phyloP scores from a whole-genome alignment of 306 rosid species.

The Quercus agrifolia region DNA sequence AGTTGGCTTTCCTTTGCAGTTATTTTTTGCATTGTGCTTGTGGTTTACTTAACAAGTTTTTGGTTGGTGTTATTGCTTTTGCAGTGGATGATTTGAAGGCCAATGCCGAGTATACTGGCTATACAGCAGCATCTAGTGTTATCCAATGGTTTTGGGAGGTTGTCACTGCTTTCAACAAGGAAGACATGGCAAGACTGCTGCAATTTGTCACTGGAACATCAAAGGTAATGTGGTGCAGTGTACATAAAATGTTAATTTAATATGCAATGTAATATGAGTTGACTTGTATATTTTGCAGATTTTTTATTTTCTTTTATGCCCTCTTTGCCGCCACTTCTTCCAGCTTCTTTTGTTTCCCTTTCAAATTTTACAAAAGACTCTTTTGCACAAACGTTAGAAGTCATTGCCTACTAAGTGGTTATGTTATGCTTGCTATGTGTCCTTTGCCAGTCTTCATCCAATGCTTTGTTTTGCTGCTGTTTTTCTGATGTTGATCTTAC shows the following conservation, averaged over 20 bases:
- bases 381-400: background rate
- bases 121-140: slow-evolving; percentile 84
- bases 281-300: background rate
- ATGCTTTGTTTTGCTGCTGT: background rate
- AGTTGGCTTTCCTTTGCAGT: slow-evolving; percentile 29
- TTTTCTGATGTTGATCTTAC: background rate
- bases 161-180: slow-evolving; percentile 81
- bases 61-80: slow-evolving; percentile 36
- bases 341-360: background rate
- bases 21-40: slow-evolving; percentile 4
- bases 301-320: background rate
- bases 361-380: background rate
- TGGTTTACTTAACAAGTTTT: slow-evolving; percentile 13
- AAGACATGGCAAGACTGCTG: slow-evolving; percentile 98
- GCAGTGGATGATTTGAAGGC: slow-evolving; percentile 96
- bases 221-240: slow-evolving; percentile 52
- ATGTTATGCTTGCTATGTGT: background rate
- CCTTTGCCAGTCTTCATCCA: background rate
- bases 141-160: slow-evolving; percentile 99
- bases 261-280: background rate
- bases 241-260: background rate
- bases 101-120: slow-evolving; percentile 85
- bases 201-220: slow-evolving; percentile 99
- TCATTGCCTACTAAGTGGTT: background rate
- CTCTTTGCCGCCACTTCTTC: no score